Percentiles rank a stretch among this genome's conserved stretches.
Evolutionary conservation across 2,329 filamentous ascomycete species (phyloP).

Genomic region (Hymenoscyphus infarciens): DNA sequence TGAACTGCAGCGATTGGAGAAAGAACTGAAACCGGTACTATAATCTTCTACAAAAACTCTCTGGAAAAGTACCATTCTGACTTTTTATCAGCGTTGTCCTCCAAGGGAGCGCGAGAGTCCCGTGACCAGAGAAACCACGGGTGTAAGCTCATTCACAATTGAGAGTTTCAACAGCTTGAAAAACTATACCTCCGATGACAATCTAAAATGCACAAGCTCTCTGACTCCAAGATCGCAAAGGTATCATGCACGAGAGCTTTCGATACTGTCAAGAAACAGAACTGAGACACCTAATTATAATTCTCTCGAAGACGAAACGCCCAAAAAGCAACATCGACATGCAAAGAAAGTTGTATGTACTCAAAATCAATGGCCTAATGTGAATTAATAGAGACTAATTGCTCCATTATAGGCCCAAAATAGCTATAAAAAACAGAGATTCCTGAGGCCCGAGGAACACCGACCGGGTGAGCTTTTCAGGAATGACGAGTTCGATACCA

Average conservation of each 20-base stretch:
- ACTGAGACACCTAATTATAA: neutral
- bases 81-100: neutral
- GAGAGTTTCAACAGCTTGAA: neutral
- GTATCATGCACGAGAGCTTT: neutral
- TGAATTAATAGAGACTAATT: neutral
- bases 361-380: neutral
- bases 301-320: neutral
- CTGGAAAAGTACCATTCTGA: neutral
- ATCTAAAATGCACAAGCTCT: neutral
- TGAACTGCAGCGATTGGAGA: neutral
- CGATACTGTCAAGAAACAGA: neutral
- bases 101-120: neutral
- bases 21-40: neutral
- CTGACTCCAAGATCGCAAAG: neutral
- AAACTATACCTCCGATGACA: neutral
- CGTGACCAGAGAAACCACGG: neutral
- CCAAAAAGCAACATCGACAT: neutral
- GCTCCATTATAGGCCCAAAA: neutral
- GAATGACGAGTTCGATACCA: neutral
- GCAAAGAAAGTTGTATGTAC: neutral
- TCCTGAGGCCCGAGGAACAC: too few relatives aligned
- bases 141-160: neutral
- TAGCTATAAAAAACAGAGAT: neutral
- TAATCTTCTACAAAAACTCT: neutral
- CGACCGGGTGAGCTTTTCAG: neutral